Evolutionary conservation across 1,284 basidiomycete species (phyloP), one percentile per base, ranked within the genome.

Genomic region (Fomitopsis pinicola): DNA sequence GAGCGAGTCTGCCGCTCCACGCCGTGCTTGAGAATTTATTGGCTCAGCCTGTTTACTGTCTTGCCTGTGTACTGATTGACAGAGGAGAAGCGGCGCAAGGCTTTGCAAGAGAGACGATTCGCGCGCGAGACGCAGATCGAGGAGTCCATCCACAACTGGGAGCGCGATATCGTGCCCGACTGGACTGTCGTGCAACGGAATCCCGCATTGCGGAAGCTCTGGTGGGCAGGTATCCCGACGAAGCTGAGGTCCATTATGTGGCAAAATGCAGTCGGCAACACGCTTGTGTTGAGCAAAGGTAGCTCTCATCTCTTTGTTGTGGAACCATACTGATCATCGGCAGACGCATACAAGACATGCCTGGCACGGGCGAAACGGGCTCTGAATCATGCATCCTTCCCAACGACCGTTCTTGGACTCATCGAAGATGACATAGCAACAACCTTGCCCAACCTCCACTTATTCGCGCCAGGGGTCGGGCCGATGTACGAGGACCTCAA

Each of bases 191-290:
- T 94, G 3, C 72, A 86, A 68, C 86, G 82, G 66, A 86, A 88
- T 65, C 79, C 83, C 0, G 74, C 74, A 1, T 76, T 97, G 57
- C 82, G 91, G 46, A 84, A 82, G 68, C 69, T 98, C 17, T 99
- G 97, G 97, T 97, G 95, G 89, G 83, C 85, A 52, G 97, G 97
- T 7, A 89, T 96, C 58, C 97, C 97, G 0, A 86, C 89, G 0
- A 91, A 92, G 72, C 77, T 97, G 59, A 83, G 97, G 46, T 92
- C 93, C 0, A 78, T 83, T 5, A 86, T 98, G 74, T 99, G 97
- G 97, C 86, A 90, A 67, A 80, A 85, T 60, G 94, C 91, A 5
- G 88, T 94, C 22, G 97, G 97, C 8, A 99, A 99, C 71, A 81
- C 87, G 17, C 78, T 98, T 55, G 91, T 95, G 28, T 75, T 99